Base-by-base conservation (phyloP, 2,329 filamentous ascomycete genomes). In the Neofusicoccum sp. region DNA sequence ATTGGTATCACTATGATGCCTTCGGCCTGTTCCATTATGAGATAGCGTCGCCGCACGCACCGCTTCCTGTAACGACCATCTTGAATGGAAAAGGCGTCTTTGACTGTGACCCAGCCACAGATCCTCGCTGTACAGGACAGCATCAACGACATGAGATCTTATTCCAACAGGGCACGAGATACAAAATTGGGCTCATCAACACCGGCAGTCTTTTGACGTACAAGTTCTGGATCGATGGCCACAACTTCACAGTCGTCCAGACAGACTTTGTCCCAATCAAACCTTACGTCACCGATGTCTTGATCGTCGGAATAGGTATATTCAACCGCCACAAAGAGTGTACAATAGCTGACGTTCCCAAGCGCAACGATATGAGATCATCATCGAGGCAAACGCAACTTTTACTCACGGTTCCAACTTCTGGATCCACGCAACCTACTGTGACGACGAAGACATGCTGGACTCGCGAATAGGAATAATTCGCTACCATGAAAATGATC, bases 1-100 rank as follows among this genome's bases (percentile, higher is more conserved):
- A 91, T 69, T 91, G 87, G 87, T 87, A 87, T 71, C 84, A 87
- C 16, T 9, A 56, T 33, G 28, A n/a, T 6, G 22, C 28, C 43
- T 31, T 34, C 28, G 52, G 11, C 22, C 22, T 22, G 22, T 22
- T 22, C 22, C 22, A 22, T 22, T 22, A 22, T 22, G 22, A 22
- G 22, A 22, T 22, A 22, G 39, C 71, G 58, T 65, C 74, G 44
- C 76, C 78, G 48, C 63, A 60, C 9, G 54, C 65, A 36, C 63
- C 64, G 2, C 60, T 65, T 43, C 65, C 68, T 7, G 59, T 59
- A 3, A 69, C 67, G 3, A 67, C 68, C n/a, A 64, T 73, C 29
- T 69, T 74, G 36, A 68, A 72, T 7, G 66, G 66, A 14, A 71
- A 67, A 12, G 71, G 69, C 66, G 65, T 71, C 33, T 70, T 69